Evolutionary conservation across 176 grass and related monocot genomes (phyloP).

Genomic region (Aegilops bicornis): DNA sequence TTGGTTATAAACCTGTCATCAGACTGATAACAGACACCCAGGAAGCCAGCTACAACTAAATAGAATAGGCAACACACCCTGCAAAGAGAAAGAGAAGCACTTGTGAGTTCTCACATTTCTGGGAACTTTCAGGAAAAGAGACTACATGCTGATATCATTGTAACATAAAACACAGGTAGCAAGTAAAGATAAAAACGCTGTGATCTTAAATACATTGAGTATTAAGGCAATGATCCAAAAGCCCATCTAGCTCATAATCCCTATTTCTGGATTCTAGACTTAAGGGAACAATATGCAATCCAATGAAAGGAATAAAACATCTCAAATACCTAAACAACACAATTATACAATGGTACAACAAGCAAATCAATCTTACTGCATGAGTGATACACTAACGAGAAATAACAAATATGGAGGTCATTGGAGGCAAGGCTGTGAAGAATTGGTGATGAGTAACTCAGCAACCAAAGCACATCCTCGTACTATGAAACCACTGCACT

Average conservation of each 20-base stretch:
- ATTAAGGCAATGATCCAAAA: neutral
- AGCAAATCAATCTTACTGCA: neutral
- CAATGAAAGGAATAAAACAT: neutral
- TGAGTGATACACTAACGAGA: neutral
- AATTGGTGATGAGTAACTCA: conserved; percentile 31
- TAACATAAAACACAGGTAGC: neutral
- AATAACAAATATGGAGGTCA: conserved; percentile 42
- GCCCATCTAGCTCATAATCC: too few species aligned
- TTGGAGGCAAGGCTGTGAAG: conserved; percentile 79
- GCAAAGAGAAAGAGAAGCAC: too few species aligned
- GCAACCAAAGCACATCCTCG: conserved; percentile 51
- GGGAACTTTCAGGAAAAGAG: too few species aligned
- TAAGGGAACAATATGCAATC: neutral
- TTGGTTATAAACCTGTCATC: too few species aligned
- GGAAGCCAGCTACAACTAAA: too few species aligned
- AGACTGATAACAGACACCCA: too few species aligned
- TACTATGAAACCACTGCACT: conserved; percentile 73
- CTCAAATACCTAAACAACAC: neutral
- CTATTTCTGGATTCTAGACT: neutral
- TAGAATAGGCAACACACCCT: too few species aligned
- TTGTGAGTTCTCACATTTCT: too few species aligned
- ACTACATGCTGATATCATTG: too few species aligned
- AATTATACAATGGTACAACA: neutral
- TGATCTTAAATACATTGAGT: neutral
- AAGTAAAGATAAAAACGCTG: neutral